phyloP scores from a whole-genome alignment of 805 yeast species.

The Candida khao-thaluensis region DNA sequence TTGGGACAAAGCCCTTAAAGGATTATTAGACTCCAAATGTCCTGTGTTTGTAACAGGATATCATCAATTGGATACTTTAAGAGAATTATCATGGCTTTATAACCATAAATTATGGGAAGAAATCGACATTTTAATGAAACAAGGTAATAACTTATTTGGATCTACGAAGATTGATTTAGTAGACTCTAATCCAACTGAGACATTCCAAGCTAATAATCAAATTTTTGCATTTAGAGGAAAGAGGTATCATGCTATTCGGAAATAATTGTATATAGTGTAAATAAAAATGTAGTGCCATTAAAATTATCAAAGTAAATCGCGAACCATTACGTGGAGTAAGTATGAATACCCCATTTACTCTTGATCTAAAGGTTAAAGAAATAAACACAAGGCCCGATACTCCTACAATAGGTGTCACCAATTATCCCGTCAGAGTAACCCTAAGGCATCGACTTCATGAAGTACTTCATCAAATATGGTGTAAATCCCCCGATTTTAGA shows the following conservation, averaged over 20 bases:
- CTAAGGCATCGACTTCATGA: constrained; percentile 24
- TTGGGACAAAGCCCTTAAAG: constrained; percentile 86
- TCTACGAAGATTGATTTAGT: constrained; percentile 94
- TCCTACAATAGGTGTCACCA: constrained; percentile 5
- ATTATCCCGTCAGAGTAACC: constrained; percentile 21
- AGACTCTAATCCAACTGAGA: constrained; percentile 88
- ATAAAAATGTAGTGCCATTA: neutral
- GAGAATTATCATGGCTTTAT: constrained; percentile 72
- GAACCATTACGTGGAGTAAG: too few relatives aligned
- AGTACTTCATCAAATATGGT: constrained; percentile 30
- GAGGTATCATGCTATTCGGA: constrained; percentile 79
- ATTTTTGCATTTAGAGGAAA: constrained; percentile 94
- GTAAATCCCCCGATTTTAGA: constrained; percentile 19
- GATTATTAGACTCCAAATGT: constrained; percentile 89
- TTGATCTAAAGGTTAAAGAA: constrained; percentile 12
- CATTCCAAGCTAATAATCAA: constrained; percentile 87
- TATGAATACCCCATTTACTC: constrained; percentile 22
- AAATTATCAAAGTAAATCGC: too few relatives aligned
- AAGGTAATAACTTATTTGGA: constrained; percentile 68
- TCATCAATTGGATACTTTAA: constrained; percentile 66
- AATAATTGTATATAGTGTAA: constrained; percentile 11
- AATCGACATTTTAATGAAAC: constrained; percentile 77
- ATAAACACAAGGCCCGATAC: neutral
- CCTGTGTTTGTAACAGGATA: constrained; percentile 88
- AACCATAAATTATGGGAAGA: constrained; percentile 62